These are phyloP conservation scores for Sicyos edulis DNA, from an alignment of 306 rosid species.

Conservation along the genomic window DNA sequence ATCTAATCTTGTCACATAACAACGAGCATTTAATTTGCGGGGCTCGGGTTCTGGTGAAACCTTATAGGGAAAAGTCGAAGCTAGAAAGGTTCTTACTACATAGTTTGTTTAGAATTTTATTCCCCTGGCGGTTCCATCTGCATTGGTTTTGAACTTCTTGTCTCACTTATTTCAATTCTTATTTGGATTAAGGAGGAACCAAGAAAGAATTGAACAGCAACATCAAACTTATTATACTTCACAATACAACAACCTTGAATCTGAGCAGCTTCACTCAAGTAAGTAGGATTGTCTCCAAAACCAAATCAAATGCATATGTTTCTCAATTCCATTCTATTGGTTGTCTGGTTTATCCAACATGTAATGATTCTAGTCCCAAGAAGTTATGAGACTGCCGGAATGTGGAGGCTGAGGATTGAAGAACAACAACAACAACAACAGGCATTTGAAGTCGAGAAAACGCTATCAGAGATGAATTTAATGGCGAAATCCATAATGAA, in stretches of 20 bases:
- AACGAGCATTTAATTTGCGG: conserved; percentile 69
- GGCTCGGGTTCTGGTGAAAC: conserved; percentile 78
- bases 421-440: conserved; percentile 33
- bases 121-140: background rate
- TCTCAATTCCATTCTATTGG: background rate
- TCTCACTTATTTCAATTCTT: background rate
- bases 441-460: conserved; percentile 35
- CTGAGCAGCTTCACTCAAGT: conserved; percentile 43
- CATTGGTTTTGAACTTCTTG: background rate
- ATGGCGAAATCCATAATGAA: conserved; percentile 26
- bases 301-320: background rate
- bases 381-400: conserved; percentile 34
- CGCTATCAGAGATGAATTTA: conserved; percentile 40
- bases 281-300: conserved; percentile 25
- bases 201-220: conserved; percentile 42
- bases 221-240: conserved; percentile 22
- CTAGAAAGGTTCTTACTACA: conserved; percentile 39
- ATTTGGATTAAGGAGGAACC: conserved; percentile 44
- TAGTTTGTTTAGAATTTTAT: background rate
- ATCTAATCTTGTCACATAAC: conserved; percentile 52
- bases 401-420: conserved; percentile 41
- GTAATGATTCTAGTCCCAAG: conserved; percentile 36
- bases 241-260: conserved; percentile 32
- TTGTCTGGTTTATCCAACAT: background rate
- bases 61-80: conserved; percentile 77